Evolutionary conservation across 2,329 filamentous ascomycete species (phyloP).

Genomic region (Onygenales sp.): DNA sequence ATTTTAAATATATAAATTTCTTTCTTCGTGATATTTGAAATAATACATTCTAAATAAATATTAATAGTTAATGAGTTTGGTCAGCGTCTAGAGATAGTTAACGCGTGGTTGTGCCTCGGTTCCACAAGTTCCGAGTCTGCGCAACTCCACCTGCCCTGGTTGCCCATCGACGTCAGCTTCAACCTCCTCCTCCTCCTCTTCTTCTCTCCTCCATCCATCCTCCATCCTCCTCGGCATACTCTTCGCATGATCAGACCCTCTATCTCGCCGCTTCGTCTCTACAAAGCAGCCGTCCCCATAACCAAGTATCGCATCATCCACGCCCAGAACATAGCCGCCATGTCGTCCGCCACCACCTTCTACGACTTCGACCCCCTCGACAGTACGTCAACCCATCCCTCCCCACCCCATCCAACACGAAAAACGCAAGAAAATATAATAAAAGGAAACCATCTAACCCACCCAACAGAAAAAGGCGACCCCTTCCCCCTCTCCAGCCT

Average conservation of each 20-base stretch:
- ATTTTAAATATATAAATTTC: too few species aligned
- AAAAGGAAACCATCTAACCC: slow-evolving; percentile 6
- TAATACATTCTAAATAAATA: too few species aligned
- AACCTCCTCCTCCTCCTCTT: not conserved
- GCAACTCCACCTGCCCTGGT: too few species aligned
- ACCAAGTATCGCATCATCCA: not conserved
- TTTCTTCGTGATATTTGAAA: too few species aligned
- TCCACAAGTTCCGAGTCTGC: too few species aligned
- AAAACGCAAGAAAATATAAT: not conserved
- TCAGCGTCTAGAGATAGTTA: too few species aligned
- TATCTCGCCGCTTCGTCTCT: too few species aligned
- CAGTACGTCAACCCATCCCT: slow-evolving; percentile 32
- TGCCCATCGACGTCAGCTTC: too few species aligned
- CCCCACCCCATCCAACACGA: not conserved
- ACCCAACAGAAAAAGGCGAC: slow-evolving; percentile 56
- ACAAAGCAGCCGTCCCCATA: not conserved
- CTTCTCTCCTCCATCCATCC: not conserved
- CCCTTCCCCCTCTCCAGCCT: slow-evolving; percentile 61
- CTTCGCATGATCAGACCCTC: too few species aligned
- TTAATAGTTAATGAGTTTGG: too few species aligned
- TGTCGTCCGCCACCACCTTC: slow-evolving; percentile 28
- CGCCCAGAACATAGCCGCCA: not conserved
- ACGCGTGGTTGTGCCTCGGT: too few species aligned
- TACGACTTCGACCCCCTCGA: slow-evolving; percentile 52
- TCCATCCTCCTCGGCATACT: too few species aligned